These are phyloP conservation scores for Fimicolochytrium jonesii DNA, from an alignment of 192 early-diverging fungal genomes.

Conservation along the genomic window DNA sequence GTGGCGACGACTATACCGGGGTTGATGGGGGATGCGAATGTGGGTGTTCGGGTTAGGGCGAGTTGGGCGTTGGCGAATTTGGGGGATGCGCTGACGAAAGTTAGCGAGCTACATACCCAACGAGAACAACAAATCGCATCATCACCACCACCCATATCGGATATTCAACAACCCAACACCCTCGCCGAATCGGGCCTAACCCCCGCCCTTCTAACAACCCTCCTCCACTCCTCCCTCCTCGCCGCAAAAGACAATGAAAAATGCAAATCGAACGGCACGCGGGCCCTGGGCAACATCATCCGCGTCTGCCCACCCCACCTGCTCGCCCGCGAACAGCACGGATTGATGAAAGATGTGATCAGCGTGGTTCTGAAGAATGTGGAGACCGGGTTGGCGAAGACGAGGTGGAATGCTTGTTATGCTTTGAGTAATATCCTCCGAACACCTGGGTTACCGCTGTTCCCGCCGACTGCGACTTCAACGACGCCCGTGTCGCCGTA, in stretches of 20 bases:
- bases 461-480: slow-evolving; percentile 34
- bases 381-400: slow-evolving; percentile 51
- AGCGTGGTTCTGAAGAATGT: slow-evolving; percentile 53
- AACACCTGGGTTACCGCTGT: slow-evolving; percentile 54
- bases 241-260: slow-evolving; percentile 70
- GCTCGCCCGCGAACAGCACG: slow-evolving; percentile 38
- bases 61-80: slow-evolving; percentile 79
- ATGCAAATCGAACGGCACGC: slow-evolving; percentile 67
- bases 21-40: slow-evolving; percentile 45
- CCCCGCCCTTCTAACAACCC: slow-evolving; percentile 37
- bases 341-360: slow-evolving; percentile 46
- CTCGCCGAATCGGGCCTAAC: slow-evolving; percentile 40
- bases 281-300: slow-evolving; percentile 63
- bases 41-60: slow-evolving; percentile 62
- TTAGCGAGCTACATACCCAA: no score
- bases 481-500: slow-evolving; percentile 32
- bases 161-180: no score
- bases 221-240: slow-evolving; percentile 43
- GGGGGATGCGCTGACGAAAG: slow-evolving; percentile 53
- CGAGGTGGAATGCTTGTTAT: slow-evolving; percentile 78
- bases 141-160: no score
- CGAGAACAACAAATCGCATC: no score
- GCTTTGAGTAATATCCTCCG: slow-evolving; percentile 60
- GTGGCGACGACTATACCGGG: slow-evolving; percentile 48
- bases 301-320: slow-evolving; percentile 46